Evolutionary conservation across 1,139 yeast genomes (phyloP), one percentile per base, ranked within the genome.

Genomic region (Debaryomyces psychrophilus): DNA sequence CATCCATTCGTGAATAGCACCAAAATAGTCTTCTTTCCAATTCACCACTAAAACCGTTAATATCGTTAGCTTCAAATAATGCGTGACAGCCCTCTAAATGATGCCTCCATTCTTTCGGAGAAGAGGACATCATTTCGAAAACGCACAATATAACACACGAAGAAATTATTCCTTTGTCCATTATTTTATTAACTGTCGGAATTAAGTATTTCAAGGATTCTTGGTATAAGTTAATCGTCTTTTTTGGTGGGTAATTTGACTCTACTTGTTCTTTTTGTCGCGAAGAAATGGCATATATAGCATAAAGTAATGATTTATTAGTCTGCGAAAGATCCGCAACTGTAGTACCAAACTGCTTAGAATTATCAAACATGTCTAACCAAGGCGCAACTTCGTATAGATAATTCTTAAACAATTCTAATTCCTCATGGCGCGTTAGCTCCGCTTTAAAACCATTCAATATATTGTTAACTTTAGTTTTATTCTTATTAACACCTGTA

Each of bases 1-100:
- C 67, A 50, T 70, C 76, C 71, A 68, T 66, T 38, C 75, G 54
- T 2, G 69, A 68, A 54, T 66, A 68, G 44, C 67, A 62, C 75
- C 76, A 70, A 49, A 70, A 70, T 8, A 69, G 47, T 0, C 68
- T 67, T 46, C 70, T 51, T 45, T 66, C 64, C 35, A 66, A 56
- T 2, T 58, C 53, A 5, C 57, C 58, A 37, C 65, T 55, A 48
- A 71, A 71, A 6, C 76, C 77, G 53, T 68, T 53, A 37, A 71
- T 62, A 8, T 64, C 66, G 35, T 62, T 62, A n/a, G 68, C 61
- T 38, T 63, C 61, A 47, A 73, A 67, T 41, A 73, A 52, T 0
- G 69, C 64, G 5, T 70, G 63, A 52, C 75, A 67, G n/a, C 70
- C 71, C 47, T 65, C 68, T 9, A 71, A 54, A 49, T 72, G 71